phyloP scores from a whole-genome alignment of 179 eudicot species.

The Camellia oleifera region DNA sequence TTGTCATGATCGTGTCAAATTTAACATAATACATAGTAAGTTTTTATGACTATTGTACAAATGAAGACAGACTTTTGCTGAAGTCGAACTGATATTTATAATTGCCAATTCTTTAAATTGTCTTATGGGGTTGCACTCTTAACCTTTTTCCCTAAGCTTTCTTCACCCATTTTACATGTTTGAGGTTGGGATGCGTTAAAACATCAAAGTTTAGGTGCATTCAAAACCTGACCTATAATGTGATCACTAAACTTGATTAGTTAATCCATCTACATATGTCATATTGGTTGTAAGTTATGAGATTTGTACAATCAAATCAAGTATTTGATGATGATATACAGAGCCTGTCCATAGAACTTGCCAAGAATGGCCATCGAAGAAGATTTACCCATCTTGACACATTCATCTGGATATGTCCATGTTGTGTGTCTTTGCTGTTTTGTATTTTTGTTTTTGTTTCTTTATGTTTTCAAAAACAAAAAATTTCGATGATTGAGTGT shows the following conservation, averaged over 20 bases:
- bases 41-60: no score
- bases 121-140: not conserved
- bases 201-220: slow-evolving; percentile 7
- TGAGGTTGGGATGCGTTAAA: slow-evolving; percentile 7
- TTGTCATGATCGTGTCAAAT: no score
- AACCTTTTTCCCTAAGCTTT: not conserved
- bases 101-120: not conserved
- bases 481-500: not conserved
- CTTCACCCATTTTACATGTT: not conserved
- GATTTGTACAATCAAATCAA: not conserved
- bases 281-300: not conserved
- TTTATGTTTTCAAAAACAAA: no score
- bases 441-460: not conserved
- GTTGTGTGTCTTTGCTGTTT: not conserved
- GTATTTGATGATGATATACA: not conserved
- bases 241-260: not conserved
- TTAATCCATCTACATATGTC: not conserved
- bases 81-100: not conserved
- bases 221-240: not conserved
- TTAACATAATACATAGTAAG: no score
- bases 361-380: not conserved
- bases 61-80: no score
- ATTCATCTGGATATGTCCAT: not conserved
- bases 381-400: no score
- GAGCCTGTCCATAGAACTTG: not conserved